A percentile compares a stretch with the other conserved stretches of the same genome.
Evolutionary conservation across 148 eudicot genomes (phyloP).

Genomic region (Vaccinium macrocarpon): DNA sequence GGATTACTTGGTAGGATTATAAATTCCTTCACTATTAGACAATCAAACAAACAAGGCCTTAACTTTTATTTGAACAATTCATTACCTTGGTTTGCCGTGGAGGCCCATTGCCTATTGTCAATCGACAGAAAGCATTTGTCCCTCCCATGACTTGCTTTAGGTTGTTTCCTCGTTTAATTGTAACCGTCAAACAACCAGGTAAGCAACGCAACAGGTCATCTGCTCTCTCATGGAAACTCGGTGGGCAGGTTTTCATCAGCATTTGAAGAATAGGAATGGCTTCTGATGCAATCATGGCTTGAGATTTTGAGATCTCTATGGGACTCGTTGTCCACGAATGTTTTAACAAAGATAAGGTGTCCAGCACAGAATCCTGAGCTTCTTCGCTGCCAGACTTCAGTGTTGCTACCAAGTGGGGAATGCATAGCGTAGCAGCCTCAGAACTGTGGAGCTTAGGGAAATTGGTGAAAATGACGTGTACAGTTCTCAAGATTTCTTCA

Average conservation of each 20-base stretch:
- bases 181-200: slow-evolving; percentile 84
- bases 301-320: slow-evolving; percentile 68
- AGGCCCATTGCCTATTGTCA: slow-evolving; percentile 74
- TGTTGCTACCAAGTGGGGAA: slow-evolving; percentile 73
- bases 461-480: slow-evolving; percentile 63
- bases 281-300: slow-evolving; percentile 70
- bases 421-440: slow-evolving; percentile 79
- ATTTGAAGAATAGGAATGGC: slow-evolving; percentile 76
- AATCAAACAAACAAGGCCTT: not conserved
- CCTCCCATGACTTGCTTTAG: slow-evolving; percentile 69
- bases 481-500: slow-evolving; percentile 68
- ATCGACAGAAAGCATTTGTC: slow-evolving; percentile 70
- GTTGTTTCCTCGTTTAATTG: slow-evolving; percentile 63
- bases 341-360: slow-evolving; percentile 60
- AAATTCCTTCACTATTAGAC: not conserved
- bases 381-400: slow-evolving; percentile 69
- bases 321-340: slow-evolving; percentile 79
- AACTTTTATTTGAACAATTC: not conserved
- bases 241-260: slow-evolving; percentile 76
- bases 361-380: slow-evolving; percentile 69
- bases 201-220: slow-evolving; percentile 66
- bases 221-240: slow-evolving; percentile 77
- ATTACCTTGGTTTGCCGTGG: slow-evolving; percentile 71
- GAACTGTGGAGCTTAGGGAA: slow-evolving; percentile 70
- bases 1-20: not conserved